A percentile compares a stretch with the other conserved stretches of the same genome.
phyloP scores from a whole-genome alignment of 73 alveolate genomes.

The Tetrahymena borealis region DNA sequence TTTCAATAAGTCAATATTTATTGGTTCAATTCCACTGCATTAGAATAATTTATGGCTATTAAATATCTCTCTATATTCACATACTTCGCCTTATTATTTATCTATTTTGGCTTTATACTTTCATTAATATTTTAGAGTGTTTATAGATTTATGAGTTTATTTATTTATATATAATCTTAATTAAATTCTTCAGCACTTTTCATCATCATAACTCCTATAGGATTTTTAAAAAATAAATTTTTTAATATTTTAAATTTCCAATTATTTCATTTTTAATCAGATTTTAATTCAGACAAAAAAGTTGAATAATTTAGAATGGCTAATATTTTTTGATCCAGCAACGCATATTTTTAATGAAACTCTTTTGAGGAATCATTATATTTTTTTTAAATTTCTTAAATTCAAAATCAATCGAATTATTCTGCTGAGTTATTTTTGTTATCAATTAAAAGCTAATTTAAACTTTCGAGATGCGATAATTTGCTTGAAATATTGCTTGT shows the following conservation, averaged over 20 bases:
- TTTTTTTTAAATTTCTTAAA: no score
- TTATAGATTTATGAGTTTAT: not conserved
- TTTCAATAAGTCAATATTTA: not conserved
- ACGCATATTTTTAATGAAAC: no score
- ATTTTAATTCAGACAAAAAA: no score
- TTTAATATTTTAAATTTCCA: not conserved
- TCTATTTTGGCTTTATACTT: not conserved
- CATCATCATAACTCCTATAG: conserved; percentile 38
- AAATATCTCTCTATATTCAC: no score
- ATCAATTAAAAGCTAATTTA: no score
- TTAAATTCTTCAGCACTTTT: conserved; percentile 34
- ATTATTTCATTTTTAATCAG: not conserved
- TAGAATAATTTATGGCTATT: not conserved
- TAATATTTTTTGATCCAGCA: no score
- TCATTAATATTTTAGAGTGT: not conserved
- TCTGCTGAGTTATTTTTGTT: no score
- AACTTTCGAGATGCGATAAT: no score
- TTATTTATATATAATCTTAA: not conserved
- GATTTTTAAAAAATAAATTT: not conserved
- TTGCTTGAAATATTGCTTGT: no score
- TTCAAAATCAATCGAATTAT: no score
- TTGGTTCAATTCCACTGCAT: not conserved
- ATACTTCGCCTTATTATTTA: not conserved
- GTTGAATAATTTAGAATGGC: no score
- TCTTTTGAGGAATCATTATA: no score